These are phyloP conservation scores for Clonostachys solani DNA, from an alignment of 2,329 filamentous ascomycete genomes.

Conservation along the genomic window DNA sequence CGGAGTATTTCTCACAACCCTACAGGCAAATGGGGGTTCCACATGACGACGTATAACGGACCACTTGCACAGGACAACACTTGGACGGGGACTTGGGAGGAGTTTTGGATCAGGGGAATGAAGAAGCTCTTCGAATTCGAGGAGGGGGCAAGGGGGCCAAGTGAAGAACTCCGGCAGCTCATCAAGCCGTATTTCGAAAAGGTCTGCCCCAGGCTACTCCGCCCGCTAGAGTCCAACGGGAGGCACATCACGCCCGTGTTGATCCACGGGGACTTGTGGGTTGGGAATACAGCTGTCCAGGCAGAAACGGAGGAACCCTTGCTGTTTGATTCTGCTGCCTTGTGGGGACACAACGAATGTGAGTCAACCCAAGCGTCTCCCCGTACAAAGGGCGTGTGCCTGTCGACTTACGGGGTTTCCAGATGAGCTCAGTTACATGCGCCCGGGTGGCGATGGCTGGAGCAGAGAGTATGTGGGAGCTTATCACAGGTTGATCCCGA, in stretches of 20 bases:
- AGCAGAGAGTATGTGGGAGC: neutral
- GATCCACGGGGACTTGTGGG: slow-evolving; percentile 39
- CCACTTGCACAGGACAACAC: slow-evolving; percentile 14
- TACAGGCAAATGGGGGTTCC: slow-evolving; percentile 24
- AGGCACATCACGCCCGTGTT: slow-evolving; percentile 27
- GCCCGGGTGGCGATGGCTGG: neutral
- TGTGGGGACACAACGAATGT: slow-evolving; percentile 39
- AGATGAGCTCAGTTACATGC: neutral
- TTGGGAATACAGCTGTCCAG: slow-evolving; percentile 27
- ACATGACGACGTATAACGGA: slow-evolving; percentile 19
- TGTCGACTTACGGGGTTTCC: neutral
- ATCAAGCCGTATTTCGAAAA: slow-evolving; percentile 11
- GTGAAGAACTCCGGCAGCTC: slow-evolving; percentile 9
- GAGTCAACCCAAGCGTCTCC: neutral
- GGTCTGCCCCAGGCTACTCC: slow-evolving; percentile 19
- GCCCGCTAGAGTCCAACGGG: slow-evolving; percentile 17
- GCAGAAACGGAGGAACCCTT: slow-evolving; percentile 18
- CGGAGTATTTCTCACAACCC: slow-evolving; percentile 13
- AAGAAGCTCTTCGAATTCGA: neutral
- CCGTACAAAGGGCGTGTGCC: neutral
- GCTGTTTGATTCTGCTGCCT: slow-evolving; percentile 33
- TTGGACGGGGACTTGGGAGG: slow-evolving; percentile 27
- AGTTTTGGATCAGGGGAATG: slow-evolving; percentile 14
- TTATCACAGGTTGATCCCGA: neutral
- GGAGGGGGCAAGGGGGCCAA: neutral